Evolutionary conservation across 2,329 filamentous ascomycete species (phyloP).

Genomic region (Aspergillus pseudoviridinutans): DNA sequence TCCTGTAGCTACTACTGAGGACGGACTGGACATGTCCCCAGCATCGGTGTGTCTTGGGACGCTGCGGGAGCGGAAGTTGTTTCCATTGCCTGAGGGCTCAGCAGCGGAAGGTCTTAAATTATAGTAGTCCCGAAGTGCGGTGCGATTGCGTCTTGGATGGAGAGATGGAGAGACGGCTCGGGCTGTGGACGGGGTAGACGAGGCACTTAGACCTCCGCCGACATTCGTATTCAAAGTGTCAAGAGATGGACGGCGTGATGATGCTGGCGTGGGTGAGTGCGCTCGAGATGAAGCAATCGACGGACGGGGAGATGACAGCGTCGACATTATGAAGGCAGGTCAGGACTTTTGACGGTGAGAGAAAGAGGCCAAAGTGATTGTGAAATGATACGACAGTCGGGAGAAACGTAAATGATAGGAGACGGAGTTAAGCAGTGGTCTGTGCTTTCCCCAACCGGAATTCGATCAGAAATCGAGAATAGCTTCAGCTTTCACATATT

Average conservation of each 20-base stretch:
- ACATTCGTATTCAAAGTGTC: constrained; percentile 61
- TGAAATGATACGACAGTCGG: background rate
- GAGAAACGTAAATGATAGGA: background rate
- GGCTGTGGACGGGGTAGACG: constrained; percentile 38
- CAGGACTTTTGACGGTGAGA: background rate
- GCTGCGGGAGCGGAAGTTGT: constrained; percentile 31
- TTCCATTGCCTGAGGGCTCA: constrained; percentile 24
- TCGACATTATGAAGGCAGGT: constrained; percentile 47
- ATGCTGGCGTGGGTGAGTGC: constrained; percentile 60
- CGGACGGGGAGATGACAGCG: constrained; percentile 56
- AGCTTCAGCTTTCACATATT: background rate
- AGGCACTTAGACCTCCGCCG: constrained; percentile 42
- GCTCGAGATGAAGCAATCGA: constrained; percentile 57
- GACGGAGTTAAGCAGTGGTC: constrained; percentile 23
- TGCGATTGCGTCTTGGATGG: constrained; percentile 63
- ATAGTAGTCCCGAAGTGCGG: constrained; percentile 91
- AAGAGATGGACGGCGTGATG: constrained; percentile 70
- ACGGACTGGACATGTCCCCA: constrained; percentile 37
- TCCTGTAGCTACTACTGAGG: constrained; percentile 25
- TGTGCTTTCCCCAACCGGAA: constrained; percentile 14
- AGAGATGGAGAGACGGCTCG: constrained; percentile 35
- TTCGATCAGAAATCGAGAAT: background rate
- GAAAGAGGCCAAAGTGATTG: background rate
- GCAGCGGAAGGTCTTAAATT: constrained; percentile 61
- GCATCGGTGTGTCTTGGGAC: constrained; percentile 39